Evolutionary conservation across 495 filamentous ascomycete species (phyloP).

Genomic region (Chaetomium tenue): DNA sequence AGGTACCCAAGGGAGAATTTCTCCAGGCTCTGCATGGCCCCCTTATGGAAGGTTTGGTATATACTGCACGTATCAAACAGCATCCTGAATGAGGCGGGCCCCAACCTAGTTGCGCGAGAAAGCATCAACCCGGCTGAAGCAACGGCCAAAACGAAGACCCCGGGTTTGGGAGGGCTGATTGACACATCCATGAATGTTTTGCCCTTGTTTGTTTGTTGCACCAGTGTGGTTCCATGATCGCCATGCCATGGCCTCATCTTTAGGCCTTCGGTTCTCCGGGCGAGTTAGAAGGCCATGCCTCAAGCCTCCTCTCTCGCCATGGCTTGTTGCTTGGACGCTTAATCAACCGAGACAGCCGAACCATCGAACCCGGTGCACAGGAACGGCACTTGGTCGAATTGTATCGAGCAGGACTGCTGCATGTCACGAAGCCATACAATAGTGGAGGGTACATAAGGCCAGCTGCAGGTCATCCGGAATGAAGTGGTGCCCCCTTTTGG

Average conservation of each 20-base stretch:
- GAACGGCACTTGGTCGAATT: slow-evolving; percentile 21
- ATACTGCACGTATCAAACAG: too few species aligned
- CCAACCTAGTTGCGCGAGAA: not conserved
- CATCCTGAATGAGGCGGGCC: not conserved
- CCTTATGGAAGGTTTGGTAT: too few species aligned
- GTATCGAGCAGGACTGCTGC: slow-evolving; percentile 24
- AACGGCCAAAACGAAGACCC: not conserved
- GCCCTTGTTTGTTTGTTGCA: slow-evolving; percentile 26
- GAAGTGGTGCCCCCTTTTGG: slow-evolving; percentile 8
- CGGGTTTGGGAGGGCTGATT: not conserved
- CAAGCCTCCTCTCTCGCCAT: slow-evolving; percentile 19
- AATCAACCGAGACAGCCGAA: slow-evolving; percentile 29
- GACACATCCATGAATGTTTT: slow-evolving; percentile 1
- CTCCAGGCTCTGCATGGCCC: too few species aligned
- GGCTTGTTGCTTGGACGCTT: slow-evolving; percentile 25
- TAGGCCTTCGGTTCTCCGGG: not conserved
- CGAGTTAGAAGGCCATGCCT: slow-evolving; percentile 1
- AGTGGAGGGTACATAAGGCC: slow-evolving; percentile 30
- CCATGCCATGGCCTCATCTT: slow-evolving; percentile 18
- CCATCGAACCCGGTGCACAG: slow-evolving; percentile 22
- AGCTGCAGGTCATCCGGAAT: slow-evolving; percentile 35
- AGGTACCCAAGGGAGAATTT: too few species aligned
- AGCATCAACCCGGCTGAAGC: not conserved
- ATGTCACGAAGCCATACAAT: slow-evolving; percentile 12
- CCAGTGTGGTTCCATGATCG: slow-evolving; percentile 9